phyloP scores from a whole-genome alignment of 108 stramenopile species.

The Hondaea fermentalgiana region DNA sequence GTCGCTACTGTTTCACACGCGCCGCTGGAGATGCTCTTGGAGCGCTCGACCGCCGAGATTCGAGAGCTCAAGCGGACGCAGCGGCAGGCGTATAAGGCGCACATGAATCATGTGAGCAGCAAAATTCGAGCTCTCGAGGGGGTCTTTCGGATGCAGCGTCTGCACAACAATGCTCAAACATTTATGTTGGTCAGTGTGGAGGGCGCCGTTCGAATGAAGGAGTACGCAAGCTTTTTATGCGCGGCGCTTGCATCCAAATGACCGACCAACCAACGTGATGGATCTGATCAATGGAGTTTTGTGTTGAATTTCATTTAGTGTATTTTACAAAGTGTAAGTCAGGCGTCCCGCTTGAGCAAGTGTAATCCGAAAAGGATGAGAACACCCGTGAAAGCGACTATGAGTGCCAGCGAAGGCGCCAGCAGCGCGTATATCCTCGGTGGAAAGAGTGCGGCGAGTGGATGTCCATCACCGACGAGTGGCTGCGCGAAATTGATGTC shows the following conservation, averaged over 20 bases:
- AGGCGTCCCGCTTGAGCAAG: not conserved
- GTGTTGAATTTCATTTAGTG: not conserved
- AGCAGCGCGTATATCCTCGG: not conserved
- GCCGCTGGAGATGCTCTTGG: not conserved
- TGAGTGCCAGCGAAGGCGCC: not conserved
- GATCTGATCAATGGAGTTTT: too few species aligned
- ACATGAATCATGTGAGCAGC: not conserved
- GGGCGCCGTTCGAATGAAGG: too few species aligned
- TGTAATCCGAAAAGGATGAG: not conserved
- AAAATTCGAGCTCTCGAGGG: not conserved
- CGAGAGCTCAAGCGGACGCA: not conserved
- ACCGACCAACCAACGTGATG: too few species aligned
- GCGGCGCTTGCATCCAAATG: too few species aligned
- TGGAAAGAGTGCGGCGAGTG: not conserved
- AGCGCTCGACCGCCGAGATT: not conserved
- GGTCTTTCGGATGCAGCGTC: not conserved
- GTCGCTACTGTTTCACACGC: not conserved
- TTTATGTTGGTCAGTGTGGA: too few species aligned
- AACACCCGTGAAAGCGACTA: not conserved
- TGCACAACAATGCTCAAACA: too few species aligned
- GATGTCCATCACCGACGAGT: not conserved
- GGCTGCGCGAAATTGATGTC: not conserved
- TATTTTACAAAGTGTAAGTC: not conserved
- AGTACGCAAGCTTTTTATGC: too few species aligned
- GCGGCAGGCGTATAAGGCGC: not conserved